Conservation (phyloP, 2,329 filamentous ascomycete genomes). For the Colletotrichum sp. region DNA sequence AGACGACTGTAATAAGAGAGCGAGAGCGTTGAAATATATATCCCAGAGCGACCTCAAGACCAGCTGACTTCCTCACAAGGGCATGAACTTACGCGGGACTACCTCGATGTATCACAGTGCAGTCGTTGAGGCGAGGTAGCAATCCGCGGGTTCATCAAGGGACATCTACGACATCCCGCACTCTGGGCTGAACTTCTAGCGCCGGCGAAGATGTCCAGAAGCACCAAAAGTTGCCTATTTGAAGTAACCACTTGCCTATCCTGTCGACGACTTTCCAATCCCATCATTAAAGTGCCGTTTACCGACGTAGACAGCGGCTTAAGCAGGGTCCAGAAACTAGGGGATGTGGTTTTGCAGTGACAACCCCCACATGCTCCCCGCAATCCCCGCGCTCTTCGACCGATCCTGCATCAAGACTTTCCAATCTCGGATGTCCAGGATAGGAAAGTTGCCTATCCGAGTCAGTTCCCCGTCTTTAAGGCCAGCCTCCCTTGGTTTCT, state of each 20-base stretch:
- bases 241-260: not conserved
- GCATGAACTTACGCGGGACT: not conserved
- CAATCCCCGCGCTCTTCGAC: not conserved
- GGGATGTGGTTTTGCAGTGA: not conserved
- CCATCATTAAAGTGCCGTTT: not conserved
- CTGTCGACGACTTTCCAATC: not conserved
- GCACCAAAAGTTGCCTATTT: not conserved
- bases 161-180: not conserved
- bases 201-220: not conserved
- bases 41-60: not conserved
- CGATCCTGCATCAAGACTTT: not conserved
- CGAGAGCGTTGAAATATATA: not conserved
- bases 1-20: not conserved
- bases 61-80: not conserved
- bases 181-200: not conserved
- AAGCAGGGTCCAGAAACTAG: not conserved
- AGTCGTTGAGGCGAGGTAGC: not conserved
- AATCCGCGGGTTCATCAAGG: not conserved
- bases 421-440: not conserved
- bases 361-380: not conserved
- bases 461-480: not conserved
- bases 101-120: not conserved
- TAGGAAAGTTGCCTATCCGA: not conserved
- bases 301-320: not conserved
- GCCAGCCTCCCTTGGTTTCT: not conserved